Percentiles rank a stretch among this genome's conserved stretches.
Evolutionary conservation across 768 basidiomycete genomes (phyloP).

Genomic region (Terana coerulea): DNA sequence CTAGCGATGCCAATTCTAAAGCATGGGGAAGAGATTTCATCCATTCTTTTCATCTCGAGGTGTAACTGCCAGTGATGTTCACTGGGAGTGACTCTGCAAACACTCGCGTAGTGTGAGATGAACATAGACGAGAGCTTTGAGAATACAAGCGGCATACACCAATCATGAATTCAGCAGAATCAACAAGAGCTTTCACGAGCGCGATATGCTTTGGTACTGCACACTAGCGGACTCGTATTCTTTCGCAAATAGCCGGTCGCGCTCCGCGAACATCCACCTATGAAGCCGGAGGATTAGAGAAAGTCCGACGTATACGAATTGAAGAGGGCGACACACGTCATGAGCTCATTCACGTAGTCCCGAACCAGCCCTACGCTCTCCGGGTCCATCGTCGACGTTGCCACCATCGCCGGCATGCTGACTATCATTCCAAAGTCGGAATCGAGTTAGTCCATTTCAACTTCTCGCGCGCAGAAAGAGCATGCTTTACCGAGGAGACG

Average conservation of each 20-base stretch:
- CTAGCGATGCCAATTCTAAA: no score
- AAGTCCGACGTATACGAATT: not conserved
- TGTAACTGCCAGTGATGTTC: no score
- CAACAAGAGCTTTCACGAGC: slow-evolving; percentile 39
- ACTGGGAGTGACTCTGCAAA: no score
- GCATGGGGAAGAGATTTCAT: no score
- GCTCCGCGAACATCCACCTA: slow-evolving; percentile 80
- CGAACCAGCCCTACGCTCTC: slow-evolving; percentile 80
- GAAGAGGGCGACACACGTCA: slow-evolving; percentile 51
- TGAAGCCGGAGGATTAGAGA: not conserved
- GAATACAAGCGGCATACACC: no score
- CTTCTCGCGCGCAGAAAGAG: no score
- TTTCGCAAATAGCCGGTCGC: slow-evolving; percentile 65
- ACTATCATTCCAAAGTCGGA: no score
- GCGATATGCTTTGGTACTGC: slow-evolving; percentile 79
- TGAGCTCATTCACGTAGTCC: slow-evolving; percentile 87
- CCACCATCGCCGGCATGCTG: slow-evolving; percentile 87
- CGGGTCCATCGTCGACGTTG: slow-evolving; percentile 83
- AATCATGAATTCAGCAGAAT: no score
- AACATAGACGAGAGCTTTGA: no score
- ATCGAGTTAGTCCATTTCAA: no score
- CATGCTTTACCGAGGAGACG: slow-evolving; percentile 77
- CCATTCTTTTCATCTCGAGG: no score
- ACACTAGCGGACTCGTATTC: slow-evolving; percentile 77
- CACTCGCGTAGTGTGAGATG: no score